Conservation (phyloP, 1,139 yeast species). For the Wickerhamomyces sp. region DNA sequence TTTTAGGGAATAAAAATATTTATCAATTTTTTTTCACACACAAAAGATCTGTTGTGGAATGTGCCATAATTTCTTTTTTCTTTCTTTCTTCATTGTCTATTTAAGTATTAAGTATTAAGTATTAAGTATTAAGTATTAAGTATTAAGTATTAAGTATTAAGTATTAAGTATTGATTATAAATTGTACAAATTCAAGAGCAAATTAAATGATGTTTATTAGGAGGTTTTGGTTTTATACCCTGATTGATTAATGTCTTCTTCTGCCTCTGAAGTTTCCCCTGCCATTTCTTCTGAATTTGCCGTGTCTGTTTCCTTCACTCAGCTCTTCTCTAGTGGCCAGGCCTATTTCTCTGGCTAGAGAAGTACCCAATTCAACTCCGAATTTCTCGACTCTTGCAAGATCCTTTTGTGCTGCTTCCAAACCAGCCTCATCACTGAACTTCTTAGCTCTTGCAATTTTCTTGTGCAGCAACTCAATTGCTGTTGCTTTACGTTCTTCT, state of each 20-base stretch:
- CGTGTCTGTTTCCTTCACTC: not conserved
- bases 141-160: too few species aligned
- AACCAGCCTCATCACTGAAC: constrained; percentile 60
- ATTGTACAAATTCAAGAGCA: too few species aligned
- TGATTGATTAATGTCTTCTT: not conserved
- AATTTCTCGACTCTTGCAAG: constrained; percentile 75
- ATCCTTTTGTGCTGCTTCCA: constrained; percentile 47
- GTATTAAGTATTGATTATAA: too few species aligned
- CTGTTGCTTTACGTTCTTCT: constrained; percentile 67
- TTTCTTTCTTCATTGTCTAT: not conserved
- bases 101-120: too few species aligned
- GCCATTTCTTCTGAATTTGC: constrained; percentile 6
- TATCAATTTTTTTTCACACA: too few species aligned
- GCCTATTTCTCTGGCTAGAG: constrained; percentile 66
- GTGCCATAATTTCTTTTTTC: not conserved
- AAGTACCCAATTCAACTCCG: constrained; percentile 70
- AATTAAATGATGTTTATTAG: too few species aligned
- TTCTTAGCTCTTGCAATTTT: constrained; percentile 72
- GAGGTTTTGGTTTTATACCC: too few species aligned
- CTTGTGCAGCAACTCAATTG: constrained; percentile 62
- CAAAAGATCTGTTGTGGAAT: not conserved
- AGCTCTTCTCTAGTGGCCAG: constrained; percentile 26
- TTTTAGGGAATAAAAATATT: not conserved
- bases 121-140: too few species aligned
- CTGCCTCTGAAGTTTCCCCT: constrained; percentile 3